These are phyloP conservation scores for Paracamarosporium sp. DNA, from an alignment of 2,329 filamentous ascomycete genomes.

Conservation along the genomic window DNA sequence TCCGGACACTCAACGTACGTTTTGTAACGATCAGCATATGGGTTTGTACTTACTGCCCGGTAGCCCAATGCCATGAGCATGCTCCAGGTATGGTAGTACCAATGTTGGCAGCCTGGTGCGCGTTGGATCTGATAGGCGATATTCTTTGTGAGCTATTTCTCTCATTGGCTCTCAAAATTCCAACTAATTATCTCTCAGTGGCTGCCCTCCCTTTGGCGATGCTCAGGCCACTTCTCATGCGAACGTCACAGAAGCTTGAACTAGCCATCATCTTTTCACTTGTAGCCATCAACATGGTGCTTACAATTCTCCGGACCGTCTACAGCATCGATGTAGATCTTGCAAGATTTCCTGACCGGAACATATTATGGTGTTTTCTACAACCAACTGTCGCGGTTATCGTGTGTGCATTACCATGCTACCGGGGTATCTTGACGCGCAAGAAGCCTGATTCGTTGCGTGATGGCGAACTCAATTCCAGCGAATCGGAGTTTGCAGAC, in stretches of 20 bases:
- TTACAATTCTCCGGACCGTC: constrained; percentile 13
- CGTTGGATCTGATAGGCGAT: constrained; percentile 8
- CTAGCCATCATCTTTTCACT: constrained; percentile 13
- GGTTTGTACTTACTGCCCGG: not conserved
- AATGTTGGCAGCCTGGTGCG: constrained; percentile 5
- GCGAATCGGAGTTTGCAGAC: constrained; percentile 1
- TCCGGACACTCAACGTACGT: constrained; percentile 4
- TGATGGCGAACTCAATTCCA: not conserved
- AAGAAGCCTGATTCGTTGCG: not conserved
- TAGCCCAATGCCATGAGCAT: constrained; percentile 1
- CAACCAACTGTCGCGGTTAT: constrained; percentile 16
- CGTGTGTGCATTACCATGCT: constrained; percentile 18
- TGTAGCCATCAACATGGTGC: constrained; percentile 11
- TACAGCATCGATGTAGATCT: constrained; percentile 3
- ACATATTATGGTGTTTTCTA: constrained; percentile 14
- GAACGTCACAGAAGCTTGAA: constrained; percentile 5
- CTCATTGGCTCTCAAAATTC: not conserved
- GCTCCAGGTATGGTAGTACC: not conserved
- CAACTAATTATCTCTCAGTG: not conserved
- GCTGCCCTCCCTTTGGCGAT: constrained; percentile 6
- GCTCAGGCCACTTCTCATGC: constrained; percentile 11
- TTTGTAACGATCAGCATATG: not conserved
- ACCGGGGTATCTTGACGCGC: constrained; percentile 6
- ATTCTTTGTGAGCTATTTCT: constrained; percentile 4
- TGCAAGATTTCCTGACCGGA: not conserved